Percentiles rank a stretch among this genome's conserved stretches.
These are phyloP conservation scores for Candida boidinii DNA, from an alignment of 805 yeast species.

Conservation along the genomic window DNA sequence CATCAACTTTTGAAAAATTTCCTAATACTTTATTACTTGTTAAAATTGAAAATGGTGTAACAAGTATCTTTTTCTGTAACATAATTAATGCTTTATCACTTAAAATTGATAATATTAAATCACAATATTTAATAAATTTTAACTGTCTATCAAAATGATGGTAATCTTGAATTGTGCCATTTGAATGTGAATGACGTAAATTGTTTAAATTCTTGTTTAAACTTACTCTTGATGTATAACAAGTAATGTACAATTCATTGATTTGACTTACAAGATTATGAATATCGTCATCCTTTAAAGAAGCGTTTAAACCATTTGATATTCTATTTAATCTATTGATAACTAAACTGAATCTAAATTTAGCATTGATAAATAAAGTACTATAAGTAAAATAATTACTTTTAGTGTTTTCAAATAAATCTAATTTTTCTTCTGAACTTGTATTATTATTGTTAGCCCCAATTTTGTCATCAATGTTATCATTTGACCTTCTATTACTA, in stretches of 20 bases:
- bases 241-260: slow-evolving; percentile 38
- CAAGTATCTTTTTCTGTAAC: slow-evolving; percentile 29
- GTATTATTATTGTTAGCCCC: too few species aligned
- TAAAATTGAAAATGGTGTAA: slow-evolving; percentile 14
- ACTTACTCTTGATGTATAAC: slow-evolving; percentile 38
- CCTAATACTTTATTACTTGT: slow-evolving; percentile 1
- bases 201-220: slow-evolving; percentile 19
- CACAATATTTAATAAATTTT: slow-evolving; percentile 40
- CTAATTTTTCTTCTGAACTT: too few species aligned
- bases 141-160: slow-evolving; percentile 19
- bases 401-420: not conserved
- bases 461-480: too few species aligned
- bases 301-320: slow-evolving; percentile 38
- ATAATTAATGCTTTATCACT: slow-evolving; percentile 45
- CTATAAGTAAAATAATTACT: slow-evolving; percentile 7
- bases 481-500: too few species aligned
- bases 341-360: slow-evolving; percentile 30
- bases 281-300: slow-evolving; percentile 31
- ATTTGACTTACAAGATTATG: slow-evolving; percentile 39
- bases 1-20: too few species aligned
- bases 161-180: slow-evolving; percentile 19
- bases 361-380: slow-evolving; percentile 14
- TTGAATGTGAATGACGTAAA: too few species aligned
- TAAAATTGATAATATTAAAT: slow-evolving; percentile 38
- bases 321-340: slow-evolving; percentile 44